Base-by-base conservation (phyloP, 1,139 yeast genomes). In the Taiozyma sp. region DNA sequence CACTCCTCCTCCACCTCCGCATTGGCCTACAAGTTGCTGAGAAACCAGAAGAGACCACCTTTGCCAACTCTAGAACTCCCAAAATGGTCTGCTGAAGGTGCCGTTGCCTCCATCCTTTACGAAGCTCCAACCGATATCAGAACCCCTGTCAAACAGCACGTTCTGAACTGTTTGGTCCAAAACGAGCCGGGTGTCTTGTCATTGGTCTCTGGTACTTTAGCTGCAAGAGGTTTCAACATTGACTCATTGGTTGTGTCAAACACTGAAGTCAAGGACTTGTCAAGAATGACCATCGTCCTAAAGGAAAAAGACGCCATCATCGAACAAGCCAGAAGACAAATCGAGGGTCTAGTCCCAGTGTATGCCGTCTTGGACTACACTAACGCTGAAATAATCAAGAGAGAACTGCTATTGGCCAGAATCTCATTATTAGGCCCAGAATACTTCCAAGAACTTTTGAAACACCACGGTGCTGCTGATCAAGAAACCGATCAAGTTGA, bases 271-370 rank as follows among this genome's bases (percentile, higher is more conserved):
- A 85, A 86, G 71, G 97, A 93, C 68, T 78, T 93, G 61, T 88
- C 97, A 37, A 81, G 99, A 68, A 93, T 93, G 99, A 93, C 99
- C 13, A 88, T 93, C 64, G 97, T 89, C 34, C 77, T 93, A 63
- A 85, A 85, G 54, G 99, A 98, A 54, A 96, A 90, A 68, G 97
- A 91, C 64, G 97, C 95, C 29, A 93, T 93, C 53, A 86, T 93
- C 61, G 99, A 93, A 70, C 99, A 93, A 74, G 98, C 98, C n/a
- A 82, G 99, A 68, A 84, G 98, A 68, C 99, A 93, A 71, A 87
- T 93, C 58, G 99, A 93, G 73, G 98, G 93, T 64, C 79, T 93
- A 67, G 99, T 93, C 29, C 99, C 99, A 6, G 98, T 93, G 41
- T 93, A 95, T 75, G 99, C 99, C 9, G 99, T 93, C 42, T 77